A percentile compares a stretch with the other conserved stretches of the same genome.
These are phyloP conservation scores for Colletotrichum gloeosporioides DNA, from an alignment of 2,329 filamentous ascomycete species.

Conservation along the genomic window DNA sequence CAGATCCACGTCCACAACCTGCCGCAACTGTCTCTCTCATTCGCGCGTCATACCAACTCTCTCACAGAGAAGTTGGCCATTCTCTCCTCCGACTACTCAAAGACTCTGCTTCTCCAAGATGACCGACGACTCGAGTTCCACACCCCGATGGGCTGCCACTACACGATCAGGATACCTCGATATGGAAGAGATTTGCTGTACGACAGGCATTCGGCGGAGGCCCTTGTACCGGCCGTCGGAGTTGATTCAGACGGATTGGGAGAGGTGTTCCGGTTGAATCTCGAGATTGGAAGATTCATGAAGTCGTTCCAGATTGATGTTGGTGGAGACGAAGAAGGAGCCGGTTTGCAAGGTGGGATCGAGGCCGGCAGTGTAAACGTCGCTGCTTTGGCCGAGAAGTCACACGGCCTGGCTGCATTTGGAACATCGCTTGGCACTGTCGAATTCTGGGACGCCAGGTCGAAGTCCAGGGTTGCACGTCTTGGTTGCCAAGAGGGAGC, in stretches of 20 bases:
- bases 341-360: constrained; percentile 85
- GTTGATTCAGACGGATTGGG: constrained; percentile 85
- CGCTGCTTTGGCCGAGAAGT: constrained; percentile 84
- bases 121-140: constrained; percentile 94
- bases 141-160: constrained; percentile 85
- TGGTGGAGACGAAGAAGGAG: constrained; percentile 76
- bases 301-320: constrained; percentile 91
- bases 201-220: constrained; percentile 81
- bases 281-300: constrained; percentile 94
- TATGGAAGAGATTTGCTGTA: constrained; percentile 93
- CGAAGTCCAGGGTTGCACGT: constrained; percentile 80
- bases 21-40: constrained; percentile 92
- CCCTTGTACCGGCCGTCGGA: constrained; percentile 85
- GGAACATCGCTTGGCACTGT: constrained; percentile 95
- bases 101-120: constrained; percentile 90
- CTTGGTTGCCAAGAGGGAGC: constrained; percentile 73
- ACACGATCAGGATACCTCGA: constrained; percentile 85
- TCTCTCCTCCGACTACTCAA: constrained; percentile 89
- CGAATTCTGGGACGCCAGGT: constrained; percentile 94
- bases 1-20: constrained; percentile 97
- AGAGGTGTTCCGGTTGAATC: constrained; percentile 90
- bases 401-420: constrained; percentile 90
- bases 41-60: constrained; percentile 86
- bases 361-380: constrained; percentile 86
- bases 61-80: constrained; percentile 92